Percentiles rank a stretch among this genome's conserved stretches.
phyloP scores from a whole-genome alignment of 108 stramenopile genomes.

The Skeletonema grethae region DNA sequence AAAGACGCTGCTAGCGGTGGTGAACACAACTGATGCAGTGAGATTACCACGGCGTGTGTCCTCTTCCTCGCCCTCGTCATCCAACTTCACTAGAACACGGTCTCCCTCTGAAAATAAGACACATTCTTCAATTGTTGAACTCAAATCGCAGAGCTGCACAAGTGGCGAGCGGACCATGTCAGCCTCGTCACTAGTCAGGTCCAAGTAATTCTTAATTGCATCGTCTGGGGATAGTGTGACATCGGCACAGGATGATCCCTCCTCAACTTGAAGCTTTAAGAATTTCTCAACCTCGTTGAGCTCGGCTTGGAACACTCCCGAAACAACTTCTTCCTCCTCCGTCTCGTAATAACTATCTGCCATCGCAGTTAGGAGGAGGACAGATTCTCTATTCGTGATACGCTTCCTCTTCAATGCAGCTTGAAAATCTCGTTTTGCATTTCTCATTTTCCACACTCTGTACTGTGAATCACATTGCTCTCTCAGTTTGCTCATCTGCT shows the following conservation, averaged over 20 bases:
- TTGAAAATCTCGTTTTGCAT: background rate
- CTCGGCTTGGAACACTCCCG: background rate
- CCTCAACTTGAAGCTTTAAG: conserved; percentile 5
- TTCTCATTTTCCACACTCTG: conserved; percentile 1
- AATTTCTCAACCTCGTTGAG: background rate
- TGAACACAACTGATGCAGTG: conserved; percentile 2
- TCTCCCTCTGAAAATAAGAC: conserved; percentile 3
- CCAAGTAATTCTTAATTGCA: conserved; percentile 2
- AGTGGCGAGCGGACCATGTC: background rate
- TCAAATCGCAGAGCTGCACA: conserved; percentile 1
- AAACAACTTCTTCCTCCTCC: background rate
- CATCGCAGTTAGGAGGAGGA: conserved; percentile 1
- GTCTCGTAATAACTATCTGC: conserved; percentile 6
- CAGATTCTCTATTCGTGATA: background rate
- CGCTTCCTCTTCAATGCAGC: conserved; percentile 9
- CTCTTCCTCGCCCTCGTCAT: background rate
- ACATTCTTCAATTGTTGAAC: background rate
- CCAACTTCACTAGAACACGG: conserved; percentile 2
- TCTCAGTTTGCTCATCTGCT: conserved; percentile 1
- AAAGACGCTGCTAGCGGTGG: background rate
- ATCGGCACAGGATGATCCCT: background rate
- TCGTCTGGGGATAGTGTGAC: conserved; percentile 6
- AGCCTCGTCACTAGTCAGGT: background rate
- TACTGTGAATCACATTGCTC: background rate
- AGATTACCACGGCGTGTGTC: background rate